Evolutionary conservation across 768 basidiomycete species (phyloP), one percentile per base, ranked within the genome.

Genomic region (Kwoniella shandongensis): DNA sequence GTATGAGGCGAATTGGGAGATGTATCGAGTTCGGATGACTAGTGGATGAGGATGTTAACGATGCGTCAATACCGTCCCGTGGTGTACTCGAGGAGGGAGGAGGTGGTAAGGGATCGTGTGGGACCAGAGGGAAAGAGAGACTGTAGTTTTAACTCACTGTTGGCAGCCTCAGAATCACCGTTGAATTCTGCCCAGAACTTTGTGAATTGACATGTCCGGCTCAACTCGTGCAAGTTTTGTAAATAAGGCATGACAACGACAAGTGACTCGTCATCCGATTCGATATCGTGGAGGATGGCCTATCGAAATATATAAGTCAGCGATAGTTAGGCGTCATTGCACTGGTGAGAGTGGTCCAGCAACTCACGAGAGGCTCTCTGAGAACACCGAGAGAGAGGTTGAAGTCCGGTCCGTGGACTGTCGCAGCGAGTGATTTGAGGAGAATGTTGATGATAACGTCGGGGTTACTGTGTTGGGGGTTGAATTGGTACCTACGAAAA

Each of bases 401-500:
- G 80, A 94, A 99, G 75, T 99, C 94, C 54, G 93, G 89, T 50
- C 73, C 71, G 41, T 69, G 66, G 54, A 73, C 65, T 7, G 73
- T 72, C 42, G 87, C 82, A 30, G 91, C 90, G n/a, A 73, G 55
- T 10, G 68, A 45, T 52, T 73, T 73, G 76, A 93, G 83, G 73
- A 99, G 88, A 77, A 97, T 89, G 80, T 96, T 90, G 76, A 93
- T 82, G 66, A 92, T 88, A 20, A 93, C 88, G 73, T 94, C 91
- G 1, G 90, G 84, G 78, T 94, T 94, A 78, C 89, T 88, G 23
- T 94, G 83, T 74, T 89, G 86, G 30, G 89, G 84, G 79, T 97
- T 97, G 79, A 97, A 97, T 75, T 97, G 93, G 79, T 97, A 96
- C 46, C 91, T 94, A 66, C n/a, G 18, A 17, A 51, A 42, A n/a